Base-by-base conservation (phyloP, 108 stramenopile species). In the Fistulifera pelliculosa region DNA sequence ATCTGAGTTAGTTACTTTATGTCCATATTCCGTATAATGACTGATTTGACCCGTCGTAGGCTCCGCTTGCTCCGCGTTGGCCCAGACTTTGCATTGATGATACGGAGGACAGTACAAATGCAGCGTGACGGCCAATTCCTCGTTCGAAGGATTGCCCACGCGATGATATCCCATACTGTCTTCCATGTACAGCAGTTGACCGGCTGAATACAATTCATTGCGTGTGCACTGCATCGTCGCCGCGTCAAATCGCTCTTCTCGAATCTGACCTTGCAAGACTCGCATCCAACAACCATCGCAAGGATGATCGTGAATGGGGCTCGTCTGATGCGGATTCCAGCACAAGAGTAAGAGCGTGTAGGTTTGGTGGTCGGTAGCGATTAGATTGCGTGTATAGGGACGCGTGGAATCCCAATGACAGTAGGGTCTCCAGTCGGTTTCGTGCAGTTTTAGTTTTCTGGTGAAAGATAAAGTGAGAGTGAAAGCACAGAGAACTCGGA, bases 51-150 rank as follows among this genome's bases (percentile, higher is more conserved):
- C 31, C 6, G 8, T 35, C 31, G 8, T 35, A 3, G 31, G 31
- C 8, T 35, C 31, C 31, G 31, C 3, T 8, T 35, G 31, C 8
- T 35, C 31, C 3, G 8, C 8, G 8, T 66, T 5, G 71, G 68
- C 50, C 92, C 87, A 93, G 56, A 76, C 61, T 44, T 68, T 80
- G 60, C 95, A 96, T 57, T 65, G 47, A 1, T 60, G 25, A 48
- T 89, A 85, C 27, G 93, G 93, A 12, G 95, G 95, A 26, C 71
- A 75, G 60, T 96, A 96, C 10, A 96, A 61, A 59, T 96, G 95
- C 56, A 96, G 49, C 0, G 95, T 77, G 4, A 93, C 64, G 16
- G 93, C 81, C 24, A 23, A 54, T 22, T 56, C 54, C n/a, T 42
- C 11, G 12, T 14, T 28, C 13, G 18, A 25, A 35, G 80, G 75